phyloP scores from a whole-genome alignment of 78 protist species.

The Dictyostelium discoideum region DNA sequence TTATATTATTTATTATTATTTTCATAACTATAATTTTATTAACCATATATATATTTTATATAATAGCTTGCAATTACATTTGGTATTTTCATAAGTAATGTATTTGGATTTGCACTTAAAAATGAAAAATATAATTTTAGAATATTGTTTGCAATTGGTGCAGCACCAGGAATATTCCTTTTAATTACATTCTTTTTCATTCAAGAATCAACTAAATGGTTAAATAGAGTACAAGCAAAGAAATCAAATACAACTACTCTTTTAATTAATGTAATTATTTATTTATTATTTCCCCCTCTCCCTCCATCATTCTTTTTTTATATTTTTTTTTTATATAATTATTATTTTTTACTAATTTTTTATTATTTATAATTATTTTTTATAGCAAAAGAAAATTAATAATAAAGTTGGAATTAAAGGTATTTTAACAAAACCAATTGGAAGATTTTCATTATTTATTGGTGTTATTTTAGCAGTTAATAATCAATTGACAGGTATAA shows the following conservation, averaged over 20 bases:
- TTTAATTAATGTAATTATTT: not conserved
- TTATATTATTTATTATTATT: not conserved
- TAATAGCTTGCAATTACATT: slow-evolving; percentile 52
- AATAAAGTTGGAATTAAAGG: not conserved
- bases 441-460: slow-evolving; percentile 61
- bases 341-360: not conserved
- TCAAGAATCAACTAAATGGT: slow-evolving; percentile 43
- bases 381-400: not conserved
- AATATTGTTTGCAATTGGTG: slow-evolving; percentile 35
- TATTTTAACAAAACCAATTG: slow-evolving; percentile 31
- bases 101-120: slow-evolving; percentile 26
- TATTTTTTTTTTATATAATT: too few species aligned
- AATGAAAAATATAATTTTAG: slow-evolving; percentile 28
- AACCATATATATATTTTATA: not conserved
- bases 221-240: not conserved
- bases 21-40: not conserved
- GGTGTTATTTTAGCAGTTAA: slow-evolving; percentile 53
- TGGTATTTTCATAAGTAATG: slow-evolving; percentile 44
- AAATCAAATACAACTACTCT: not conserved
- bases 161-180: slow-evolving; percentile 35
- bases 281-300: too few species aligned
- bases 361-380: not conserved
- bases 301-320: too few species aligned
- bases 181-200: slow-evolving; percentile 4
- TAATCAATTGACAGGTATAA: slow-evolving; percentile 76